Evolutionary conservation across 2,329 filamentous ascomycete species (phyloP).

Genomic region (Diaporthe sp.): DNA sequence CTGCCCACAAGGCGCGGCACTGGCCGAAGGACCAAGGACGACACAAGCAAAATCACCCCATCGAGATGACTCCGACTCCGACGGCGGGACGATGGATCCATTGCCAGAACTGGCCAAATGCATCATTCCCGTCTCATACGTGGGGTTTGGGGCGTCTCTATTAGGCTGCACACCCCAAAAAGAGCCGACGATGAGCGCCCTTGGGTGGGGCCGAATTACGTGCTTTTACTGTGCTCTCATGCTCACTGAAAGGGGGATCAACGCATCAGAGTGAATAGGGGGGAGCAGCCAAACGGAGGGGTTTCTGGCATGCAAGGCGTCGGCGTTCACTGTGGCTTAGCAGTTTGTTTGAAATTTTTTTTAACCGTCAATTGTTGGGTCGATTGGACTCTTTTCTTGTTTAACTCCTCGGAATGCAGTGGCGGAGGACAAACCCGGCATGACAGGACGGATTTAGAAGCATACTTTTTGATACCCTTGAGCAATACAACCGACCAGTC

Average conservation of each 20-base stretch:
- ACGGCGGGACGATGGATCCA: neutral
- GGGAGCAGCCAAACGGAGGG: neutral
- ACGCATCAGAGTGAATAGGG: constrained; percentile 12
- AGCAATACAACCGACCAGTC: constrained; percentile 17
- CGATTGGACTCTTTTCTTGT: neutral
- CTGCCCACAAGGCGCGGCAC: constrained; percentile 35
- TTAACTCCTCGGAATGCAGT: neutral
- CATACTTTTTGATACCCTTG: constrained; percentile 39
- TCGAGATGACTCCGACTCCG: neutral
- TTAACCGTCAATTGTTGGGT: neutral
- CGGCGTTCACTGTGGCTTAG: constrained; percentile 31
- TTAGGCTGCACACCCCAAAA: neutral
- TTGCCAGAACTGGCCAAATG: neutral
- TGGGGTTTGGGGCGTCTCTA: neutral
- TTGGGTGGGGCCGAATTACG: constrained; percentile 36
- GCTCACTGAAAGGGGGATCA: constrained; percentile 10
- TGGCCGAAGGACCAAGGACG: constrained; percentile 21
- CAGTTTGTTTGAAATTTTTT: neutral
- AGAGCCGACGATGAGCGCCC: constrained; percentile 23
- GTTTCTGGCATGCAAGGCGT: constrained; percentile 33
- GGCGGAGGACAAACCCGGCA: constrained; percentile 14
- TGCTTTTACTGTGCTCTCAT: constrained; percentile 23
- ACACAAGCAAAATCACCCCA: constrained; percentile 8
- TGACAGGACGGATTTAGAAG: constrained; percentile 34
- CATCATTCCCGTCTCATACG: constrained; percentile 7